phyloP scores from a whole-genome alignment of 2,329 filamentous ascomycete genomes.

The Bipolaris gigantea region DNA sequence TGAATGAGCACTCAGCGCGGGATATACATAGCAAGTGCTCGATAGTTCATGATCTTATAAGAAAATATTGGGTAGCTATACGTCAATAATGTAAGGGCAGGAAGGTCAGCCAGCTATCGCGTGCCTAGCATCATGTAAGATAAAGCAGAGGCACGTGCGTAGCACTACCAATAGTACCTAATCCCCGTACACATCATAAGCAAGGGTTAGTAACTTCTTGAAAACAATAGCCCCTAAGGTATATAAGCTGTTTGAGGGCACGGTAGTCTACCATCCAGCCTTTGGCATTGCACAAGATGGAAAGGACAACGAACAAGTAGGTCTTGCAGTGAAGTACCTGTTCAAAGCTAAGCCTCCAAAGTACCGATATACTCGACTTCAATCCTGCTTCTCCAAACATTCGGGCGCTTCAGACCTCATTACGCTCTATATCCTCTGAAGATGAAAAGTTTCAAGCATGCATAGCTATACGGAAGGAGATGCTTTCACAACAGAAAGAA shows the following conservation, averaged over 20 bases:
- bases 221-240: background rate
- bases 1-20: background rate
- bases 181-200: background rate
- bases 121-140: background rate
- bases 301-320: conserved; percentile 3
- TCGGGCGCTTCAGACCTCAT: background rate
- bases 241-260: background rate
- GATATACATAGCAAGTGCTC: background rate
- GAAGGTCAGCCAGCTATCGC: background rate
- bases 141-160: conserved; percentile 1
- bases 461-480: background rate
- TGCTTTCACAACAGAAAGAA: background rate
- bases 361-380: conserved; percentile 1
- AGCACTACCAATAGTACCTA: background rate
- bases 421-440: background rate
- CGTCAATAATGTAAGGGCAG: background rate
- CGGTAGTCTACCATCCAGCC: background rate
- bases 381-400: conserved; percentile 1
- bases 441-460: background rate
- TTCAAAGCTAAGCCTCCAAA: background rate
- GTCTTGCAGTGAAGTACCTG: background rate
- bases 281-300: conserved; percentile 1
- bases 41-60: background rate
- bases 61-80: background rate
- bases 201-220: background rate